These are phyloP conservation scores for Ophiostoma montium DNA, from an alignment of 2,329 filamentous ascomycete species.

Conservation along the genomic window DNA sequence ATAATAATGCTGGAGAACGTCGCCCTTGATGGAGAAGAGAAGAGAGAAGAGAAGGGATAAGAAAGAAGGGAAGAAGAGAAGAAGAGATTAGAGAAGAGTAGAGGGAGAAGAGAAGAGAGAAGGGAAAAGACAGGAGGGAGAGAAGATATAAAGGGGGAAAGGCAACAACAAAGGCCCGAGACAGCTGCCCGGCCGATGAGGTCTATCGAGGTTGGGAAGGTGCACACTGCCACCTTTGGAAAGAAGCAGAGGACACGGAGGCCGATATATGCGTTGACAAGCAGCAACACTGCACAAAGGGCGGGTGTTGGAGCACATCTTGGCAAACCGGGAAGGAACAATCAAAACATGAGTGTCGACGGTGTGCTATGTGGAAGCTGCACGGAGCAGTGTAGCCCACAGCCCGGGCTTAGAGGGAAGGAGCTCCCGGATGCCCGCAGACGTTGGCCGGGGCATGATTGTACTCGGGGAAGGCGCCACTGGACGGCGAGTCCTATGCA, in stretches of 20 bases:
- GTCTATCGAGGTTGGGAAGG: neutral
- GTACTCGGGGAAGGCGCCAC: neutral
- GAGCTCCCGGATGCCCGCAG: neutral
- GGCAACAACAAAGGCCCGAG: neutral
- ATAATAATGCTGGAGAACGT: constrained; percentile 9
- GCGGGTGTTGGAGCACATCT: neutral
- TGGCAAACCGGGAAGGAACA: neutral
- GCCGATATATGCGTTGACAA: neutral
- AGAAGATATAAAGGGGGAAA: neutral
- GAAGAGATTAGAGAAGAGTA: neutral
- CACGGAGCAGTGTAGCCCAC: neutral
- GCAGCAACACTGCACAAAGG: neutral
- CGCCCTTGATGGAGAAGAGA: constrained; percentile 2
- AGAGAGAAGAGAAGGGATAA: neutral
- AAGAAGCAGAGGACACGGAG: neutral
- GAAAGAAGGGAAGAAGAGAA: neutral
- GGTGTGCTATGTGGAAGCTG: neutral
- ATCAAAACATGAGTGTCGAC: neutral
- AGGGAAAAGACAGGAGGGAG: neutral
- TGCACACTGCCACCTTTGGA: neutral
- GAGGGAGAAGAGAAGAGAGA: neutral
- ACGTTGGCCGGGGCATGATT: neutral
- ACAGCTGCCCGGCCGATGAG: neutral
- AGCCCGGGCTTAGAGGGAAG: neutral
- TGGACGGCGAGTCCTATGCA: neutral